These are phyloP conservation scores for Penicillium sp. DNA, from an alignment of 2,329 filamentous ascomycete species.

Conservation along the genomic window DNA sequence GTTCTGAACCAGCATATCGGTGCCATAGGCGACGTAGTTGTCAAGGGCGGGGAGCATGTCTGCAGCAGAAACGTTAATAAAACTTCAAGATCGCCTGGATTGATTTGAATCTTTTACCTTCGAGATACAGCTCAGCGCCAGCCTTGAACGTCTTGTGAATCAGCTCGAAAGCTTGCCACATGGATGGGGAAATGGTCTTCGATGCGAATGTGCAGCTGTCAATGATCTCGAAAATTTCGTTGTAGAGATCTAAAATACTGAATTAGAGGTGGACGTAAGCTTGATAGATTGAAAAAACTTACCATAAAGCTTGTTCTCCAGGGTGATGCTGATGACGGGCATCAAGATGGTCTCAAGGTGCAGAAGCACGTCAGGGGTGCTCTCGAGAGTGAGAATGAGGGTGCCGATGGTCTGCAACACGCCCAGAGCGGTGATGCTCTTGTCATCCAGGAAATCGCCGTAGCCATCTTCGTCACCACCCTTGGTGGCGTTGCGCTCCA, in stretches of 20 bases:
- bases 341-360: slow-evolving; percentile 95
- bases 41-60: slow-evolving; percentile 98
- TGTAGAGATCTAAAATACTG: slow-evolving; percentile 66
- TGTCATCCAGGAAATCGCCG: slow-evolving; percentile 92
- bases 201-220: slow-evolving; percentile 98
- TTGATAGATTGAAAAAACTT: slow-evolving; percentile 41
- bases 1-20: slow-evolving; percentile 74
- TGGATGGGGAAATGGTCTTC: slow-evolving; percentile 89
- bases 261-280: slow-evolving; percentile 39
- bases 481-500: slow-evolving; percentile 77
- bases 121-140: slow-evolving; percentile 92
- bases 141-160: slow-evolving; percentile 97
- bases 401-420: slow-evolving; percentile 97
- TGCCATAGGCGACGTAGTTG: slow-evolving; percentile 95
- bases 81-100: not conserved
- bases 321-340: slow-evolving; percentile 92
- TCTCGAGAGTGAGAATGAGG: slow-evolving; percentile 92
- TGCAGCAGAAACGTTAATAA: slow-evolving; percentile 13
- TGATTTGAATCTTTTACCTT: slow-evolving; percentile 42
- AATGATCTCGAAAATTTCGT: slow-evolving; percentile 98
- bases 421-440: slow-evolving; percentile 95
- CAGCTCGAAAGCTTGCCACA: slow-evolving; percentile 98
- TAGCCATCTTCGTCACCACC: slow-evolving; percentile 74
- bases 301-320: slow-evolving; percentile 94
- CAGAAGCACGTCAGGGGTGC: slow-evolving; percentile 89